Evolutionary conservation across 768 basidiomycete species (phyloP).

Genomic region (Termitomyces sp.): DNA sequence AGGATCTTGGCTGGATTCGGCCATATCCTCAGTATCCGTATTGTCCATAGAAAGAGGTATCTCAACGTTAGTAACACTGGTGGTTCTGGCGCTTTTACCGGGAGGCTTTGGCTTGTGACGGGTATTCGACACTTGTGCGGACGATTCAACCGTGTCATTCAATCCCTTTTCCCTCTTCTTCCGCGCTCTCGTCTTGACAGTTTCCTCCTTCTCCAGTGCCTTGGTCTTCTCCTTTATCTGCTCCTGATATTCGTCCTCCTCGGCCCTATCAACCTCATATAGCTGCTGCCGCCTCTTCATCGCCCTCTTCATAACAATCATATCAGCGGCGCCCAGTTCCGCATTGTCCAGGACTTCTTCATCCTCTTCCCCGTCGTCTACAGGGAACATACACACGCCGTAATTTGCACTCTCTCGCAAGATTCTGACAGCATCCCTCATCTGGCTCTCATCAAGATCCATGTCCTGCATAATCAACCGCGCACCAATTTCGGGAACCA

Average conservation of each 20-base stretch:
- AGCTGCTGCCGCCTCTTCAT: conserved; percentile 47
- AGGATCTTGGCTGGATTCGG: neutral
- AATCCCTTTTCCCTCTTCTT: conserved; percentile 13
- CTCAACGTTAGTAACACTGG: conserved; percentile 10
- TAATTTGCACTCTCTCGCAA: conserved; percentile 76
- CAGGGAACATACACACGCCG: conserved; percentile 83
- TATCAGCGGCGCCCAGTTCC: conserved; percentile 41
- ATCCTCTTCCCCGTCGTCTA: conserved; percentile 47
- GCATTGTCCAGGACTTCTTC: conserved; percentile 23
- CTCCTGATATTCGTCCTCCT: conserved; percentile 19
- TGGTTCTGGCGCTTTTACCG: conserved; percentile 15
- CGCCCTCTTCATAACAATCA: conserved; percentile 50
- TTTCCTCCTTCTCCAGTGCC: conserved; percentile 6
- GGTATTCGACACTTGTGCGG: conserved; percentile 2
- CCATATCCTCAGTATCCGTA: neutral
- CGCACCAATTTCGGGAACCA: conserved; percentile 87
- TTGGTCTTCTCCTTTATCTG: conserved; percentile 11
- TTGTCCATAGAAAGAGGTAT: neutral
- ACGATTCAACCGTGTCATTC: neutral
- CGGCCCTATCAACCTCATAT: conserved; percentile 33
- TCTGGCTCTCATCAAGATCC: conserved; percentile 30
- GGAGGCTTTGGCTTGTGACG: conserved; percentile 22
- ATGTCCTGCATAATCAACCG: conserved; percentile 81
- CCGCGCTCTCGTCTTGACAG: neutral
- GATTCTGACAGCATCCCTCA: conserved; percentile 46